These are phyloP conservation scores for Coprinopsis strossmayeri DNA, from an alignment of 768 basidiomycete species.

Conservation along the genomic window DNA sequence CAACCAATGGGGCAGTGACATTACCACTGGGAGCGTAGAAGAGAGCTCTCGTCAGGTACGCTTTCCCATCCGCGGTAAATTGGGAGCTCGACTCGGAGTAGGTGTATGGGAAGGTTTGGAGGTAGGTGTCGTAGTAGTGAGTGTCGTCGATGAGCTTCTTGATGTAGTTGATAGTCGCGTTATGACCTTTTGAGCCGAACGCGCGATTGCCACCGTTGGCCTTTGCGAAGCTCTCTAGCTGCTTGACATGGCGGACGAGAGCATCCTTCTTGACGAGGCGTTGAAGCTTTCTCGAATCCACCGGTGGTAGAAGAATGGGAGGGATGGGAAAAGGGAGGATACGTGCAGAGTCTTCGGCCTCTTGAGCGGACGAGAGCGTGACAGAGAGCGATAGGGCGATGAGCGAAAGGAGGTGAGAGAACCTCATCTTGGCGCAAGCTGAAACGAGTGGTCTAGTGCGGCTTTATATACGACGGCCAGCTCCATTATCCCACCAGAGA, in stretches of 20 bases:
- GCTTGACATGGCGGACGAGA: slow-evolving; percentile 20
- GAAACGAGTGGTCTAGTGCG: no score
- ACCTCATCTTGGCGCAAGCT: not conserved
- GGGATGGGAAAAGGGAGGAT: no score
- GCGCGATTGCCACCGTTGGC: slow-evolving; percentile 20
- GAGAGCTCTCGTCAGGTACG: slow-evolving; percentile 13
- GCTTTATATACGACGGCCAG: no score
- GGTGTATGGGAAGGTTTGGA: slow-evolving; percentile 16
- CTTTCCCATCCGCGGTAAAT: not conserved
- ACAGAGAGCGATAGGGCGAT: not conserved
- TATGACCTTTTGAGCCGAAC: slow-evolving; percentile 23
- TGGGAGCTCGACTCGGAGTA: not conserved
- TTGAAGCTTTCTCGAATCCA: slow-evolving; percentile 8
- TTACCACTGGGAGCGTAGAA: slow-evolving; percentile 19
- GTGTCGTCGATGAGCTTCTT: slow-evolving; percentile 20
- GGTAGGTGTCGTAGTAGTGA: slow-evolving; percentile 20
- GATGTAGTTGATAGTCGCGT: slow-evolving; percentile 24
- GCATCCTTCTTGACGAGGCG: slow-evolving; percentile 13
- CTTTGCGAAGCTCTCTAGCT: slow-evolving; percentile 21
- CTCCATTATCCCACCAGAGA: no score
- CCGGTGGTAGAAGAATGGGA: no score
- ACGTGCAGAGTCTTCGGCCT: not conserved
- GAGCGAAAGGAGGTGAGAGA: not conserved
- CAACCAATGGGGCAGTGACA: slow-evolving; percentile 19
- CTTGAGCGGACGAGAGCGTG: not conserved